phyloP scores from a whole-genome alignment of 2,329 filamentous ascomycete species.

The Aspergillus brasiliensis region DNA sequence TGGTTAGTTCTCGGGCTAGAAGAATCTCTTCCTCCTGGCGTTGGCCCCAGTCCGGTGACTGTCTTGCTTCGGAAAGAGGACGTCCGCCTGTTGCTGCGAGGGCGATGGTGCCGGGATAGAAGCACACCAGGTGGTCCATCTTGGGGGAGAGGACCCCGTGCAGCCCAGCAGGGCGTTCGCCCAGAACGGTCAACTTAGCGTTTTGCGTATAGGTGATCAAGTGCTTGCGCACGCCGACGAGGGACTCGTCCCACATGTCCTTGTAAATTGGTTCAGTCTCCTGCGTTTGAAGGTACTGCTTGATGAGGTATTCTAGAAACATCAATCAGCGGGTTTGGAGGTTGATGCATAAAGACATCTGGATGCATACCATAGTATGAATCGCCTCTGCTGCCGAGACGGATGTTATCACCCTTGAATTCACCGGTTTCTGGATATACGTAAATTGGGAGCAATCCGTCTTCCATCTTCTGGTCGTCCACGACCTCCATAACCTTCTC shows the following conservation, averaged over 20 bases:
- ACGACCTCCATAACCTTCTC: constrained; percentile 92
- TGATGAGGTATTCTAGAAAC: constrained; percentile 82
- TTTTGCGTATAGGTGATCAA: constrained; percentile 84
- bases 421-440: constrained; percentile 76
- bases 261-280: constrained; percentile 82
- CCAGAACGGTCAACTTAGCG: constrained; percentile 83
- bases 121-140: constrained; percentile 98
- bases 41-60: constrained; percentile 70
- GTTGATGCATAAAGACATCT: not conserved
- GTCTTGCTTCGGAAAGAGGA: constrained; percentile 72
- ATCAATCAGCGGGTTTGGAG: constrained; percentile 10
- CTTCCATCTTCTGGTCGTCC: constrained; percentile 75
- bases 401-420: constrained; percentile 83
- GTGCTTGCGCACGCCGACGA: constrained; percentile 85
- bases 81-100: constrained; percentile 80
- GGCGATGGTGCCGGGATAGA: constrained; percentile 94
- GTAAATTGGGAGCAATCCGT: constrained; percentile 89
- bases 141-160: constrained; percentile 70
- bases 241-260: constrained; percentile 88
- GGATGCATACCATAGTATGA: constrained; percentile 73
- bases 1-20: constrained; percentile 86
- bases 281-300: constrained; percentile 94
- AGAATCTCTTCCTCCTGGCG: constrained; percentile 84
- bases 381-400: constrained; percentile 89
- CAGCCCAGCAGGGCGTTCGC: constrained; percentile 78